These are phyloP conservation scores for Dothideomycetes sp. DNA, from an alignment of 2,329 filamentous ascomycete species.

Conservation along the genomic window DNA sequence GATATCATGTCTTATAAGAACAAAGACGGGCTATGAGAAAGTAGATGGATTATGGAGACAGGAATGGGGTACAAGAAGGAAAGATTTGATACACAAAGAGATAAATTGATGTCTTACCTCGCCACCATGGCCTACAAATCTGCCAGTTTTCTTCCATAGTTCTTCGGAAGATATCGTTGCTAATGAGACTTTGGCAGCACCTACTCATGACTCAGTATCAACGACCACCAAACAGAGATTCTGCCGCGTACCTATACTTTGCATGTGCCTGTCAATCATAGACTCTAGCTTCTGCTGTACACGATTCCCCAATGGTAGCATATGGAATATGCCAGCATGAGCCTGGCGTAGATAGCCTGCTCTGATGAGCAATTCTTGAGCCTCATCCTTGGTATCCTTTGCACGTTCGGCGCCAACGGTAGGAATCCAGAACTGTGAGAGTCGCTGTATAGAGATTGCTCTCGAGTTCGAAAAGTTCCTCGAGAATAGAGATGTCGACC, in stretches of 20 bases:
- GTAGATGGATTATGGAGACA: too few species aligned
- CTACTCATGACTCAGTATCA: slow-evolving; percentile 30
- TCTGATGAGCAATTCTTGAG: slow-evolving; percentile 36
- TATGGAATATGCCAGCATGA: slow-evolving; percentile 84
- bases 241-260: slow-evolving; percentile 48
- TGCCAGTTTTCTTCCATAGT: slow-evolving; percentile 76
- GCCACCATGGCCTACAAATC: slow-evolving; percentile 60
- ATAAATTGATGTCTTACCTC: slow-evolving; percentile 46
- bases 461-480: not conserved
- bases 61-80: too few species aligned
- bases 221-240: slow-evolving; percentile 5
- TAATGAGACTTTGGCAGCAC: slow-evolving; percentile 70
- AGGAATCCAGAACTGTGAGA: slow-evolving; percentile 62
- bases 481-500: not conserved
- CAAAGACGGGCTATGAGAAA: too few species aligned
- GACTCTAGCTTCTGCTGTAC: slow-evolving; percentile 82
- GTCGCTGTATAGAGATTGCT: slow-evolving; percentile 7
- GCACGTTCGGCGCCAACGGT: slow-evolving; percentile 56
- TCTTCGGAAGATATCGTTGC: slow-evolving; percentile 79
- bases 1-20: too few species aligned
- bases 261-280: slow-evolving; percentile 86
- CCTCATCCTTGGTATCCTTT: slow-evolving; percentile 39
- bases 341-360: slow-evolving; percentile 48
- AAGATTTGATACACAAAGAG: too few species aligned
- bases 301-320: slow-evolving; percentile 75